phyloP scores from a whole-genome alignment of 2,329 filamentous ascomycete species.

The Microsporum audouinii region DNA sequence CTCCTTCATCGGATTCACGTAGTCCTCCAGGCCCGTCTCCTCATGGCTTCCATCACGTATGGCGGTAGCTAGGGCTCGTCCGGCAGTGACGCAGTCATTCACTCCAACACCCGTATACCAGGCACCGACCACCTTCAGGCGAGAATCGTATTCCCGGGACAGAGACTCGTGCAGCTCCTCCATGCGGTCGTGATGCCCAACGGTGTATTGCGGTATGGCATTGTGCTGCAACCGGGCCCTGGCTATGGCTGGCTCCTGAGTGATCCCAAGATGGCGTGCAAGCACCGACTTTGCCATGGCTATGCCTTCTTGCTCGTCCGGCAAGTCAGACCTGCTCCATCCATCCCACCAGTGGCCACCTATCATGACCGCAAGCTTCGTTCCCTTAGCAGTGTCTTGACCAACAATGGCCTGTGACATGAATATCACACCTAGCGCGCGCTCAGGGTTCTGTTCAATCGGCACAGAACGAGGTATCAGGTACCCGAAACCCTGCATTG shows the following conservation, averaged over 20 bases:
- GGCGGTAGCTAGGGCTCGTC: neutral
- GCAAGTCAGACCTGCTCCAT: conserved; percentile 43
- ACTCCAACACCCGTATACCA: conserved; percentile 43
- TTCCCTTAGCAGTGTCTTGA: conserved; percentile 51
- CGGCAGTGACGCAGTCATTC: conserved; percentile 36
- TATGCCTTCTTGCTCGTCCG: conserved; percentile 54
- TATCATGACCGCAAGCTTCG: conserved; percentile 87
- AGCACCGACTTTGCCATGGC: conserved; percentile 60
- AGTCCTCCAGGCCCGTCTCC: conserved; percentile 29
- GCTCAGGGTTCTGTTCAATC: conserved; percentile 63
- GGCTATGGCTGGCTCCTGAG: conserved; percentile 48
- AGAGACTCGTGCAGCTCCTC: conserved; percentile 46
- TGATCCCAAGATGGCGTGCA: conserved; percentile 62
- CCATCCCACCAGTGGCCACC: conserved; percentile 85
- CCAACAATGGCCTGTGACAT: conserved; percentile 57
- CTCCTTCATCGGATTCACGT: neutral
- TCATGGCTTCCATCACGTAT: neutral
- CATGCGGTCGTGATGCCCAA: conserved; percentile 62
- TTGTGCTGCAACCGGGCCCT: conserved; percentile 52
- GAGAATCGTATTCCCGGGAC: conserved; percentile 45
- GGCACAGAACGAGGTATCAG: conserved; percentile 68
- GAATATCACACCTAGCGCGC: conserved; percentile 83
- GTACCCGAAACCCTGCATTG: conserved; percentile 72
- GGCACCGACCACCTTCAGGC: conserved; percentile 51
- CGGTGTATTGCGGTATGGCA: conserved; percentile 82